phyloP scores from a whole-genome alignment of 257 asterid species.

The Perilla frutescens region DNA sequence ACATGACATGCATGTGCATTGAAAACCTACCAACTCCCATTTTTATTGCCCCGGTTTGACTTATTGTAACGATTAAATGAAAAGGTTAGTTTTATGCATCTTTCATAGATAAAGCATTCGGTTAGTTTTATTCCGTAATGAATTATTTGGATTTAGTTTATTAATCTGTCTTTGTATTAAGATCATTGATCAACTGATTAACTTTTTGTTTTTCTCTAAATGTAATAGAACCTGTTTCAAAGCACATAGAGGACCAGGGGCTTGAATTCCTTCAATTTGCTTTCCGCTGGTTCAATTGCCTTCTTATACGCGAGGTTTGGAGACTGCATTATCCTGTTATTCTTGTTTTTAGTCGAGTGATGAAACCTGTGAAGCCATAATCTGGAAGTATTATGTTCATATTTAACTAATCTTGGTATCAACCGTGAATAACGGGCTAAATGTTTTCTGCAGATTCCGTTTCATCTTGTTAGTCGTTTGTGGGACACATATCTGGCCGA shows the following conservation, averaged over 20 bases:
- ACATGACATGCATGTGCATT: neutral
- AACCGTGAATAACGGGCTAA: slow-evolving; percentile 18
- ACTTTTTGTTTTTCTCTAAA: slow-evolving; percentile 26
- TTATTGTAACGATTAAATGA: neutral
- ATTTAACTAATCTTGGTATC: slow-evolving; percentile 9
- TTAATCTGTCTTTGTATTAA: neutral
- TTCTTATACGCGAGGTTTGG: slow-evolving; percentile 92
- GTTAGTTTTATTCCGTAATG: neutral
- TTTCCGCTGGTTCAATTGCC: slow-evolving; percentile 99
- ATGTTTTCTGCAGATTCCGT: slow-evolving; percentile 68
- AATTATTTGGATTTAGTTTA: neutral
- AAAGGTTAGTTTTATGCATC: neutral
- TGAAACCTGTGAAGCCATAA: slow-evolving; percentile 15
- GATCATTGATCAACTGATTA: neutral
- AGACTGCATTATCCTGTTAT: slow-evolving; percentile 16
- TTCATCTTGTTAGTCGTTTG: slow-evolving; percentile 82
- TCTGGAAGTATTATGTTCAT: neutral
- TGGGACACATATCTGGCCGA: slow-evolving; percentile 99
- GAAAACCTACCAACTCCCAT: neutral
- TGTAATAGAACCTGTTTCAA: slow-evolving; percentile 73
- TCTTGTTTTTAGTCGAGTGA: neutral
- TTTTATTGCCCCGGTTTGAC: slow-evolving; percentile 5
- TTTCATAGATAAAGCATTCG: neutral
- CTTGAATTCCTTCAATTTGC: slow-evolving; percentile 99
- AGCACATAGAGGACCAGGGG: slow-evolving; percentile 95